Percentiles rank a stretch among this genome's conserved stretches.
Evolutionary conservation across 306 rosid genomes (phyloP).

Genomic region (Vigna angularis): DNA sequence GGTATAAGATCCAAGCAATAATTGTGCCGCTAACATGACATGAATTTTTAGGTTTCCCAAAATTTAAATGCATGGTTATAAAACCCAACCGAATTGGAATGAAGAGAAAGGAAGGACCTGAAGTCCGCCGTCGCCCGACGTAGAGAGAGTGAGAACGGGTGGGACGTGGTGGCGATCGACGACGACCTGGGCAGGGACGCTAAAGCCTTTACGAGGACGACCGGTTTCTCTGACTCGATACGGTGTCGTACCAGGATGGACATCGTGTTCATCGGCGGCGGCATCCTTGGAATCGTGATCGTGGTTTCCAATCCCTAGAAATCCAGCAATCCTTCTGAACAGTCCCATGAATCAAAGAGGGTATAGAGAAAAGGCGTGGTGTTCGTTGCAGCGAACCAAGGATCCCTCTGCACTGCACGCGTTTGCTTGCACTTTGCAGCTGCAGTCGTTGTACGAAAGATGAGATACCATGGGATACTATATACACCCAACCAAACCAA

Average conservation of each 20-base stretch:
- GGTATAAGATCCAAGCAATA: neutral
- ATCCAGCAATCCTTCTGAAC: constrained; percentile 55
- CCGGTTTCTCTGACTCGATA: constrained; percentile 57
- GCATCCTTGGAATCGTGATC: constrained; percentile 63
- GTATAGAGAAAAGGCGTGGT: constrained; percentile 27
- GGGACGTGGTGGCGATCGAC: constrained; percentile 66
- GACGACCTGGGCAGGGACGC: constrained; percentile 73
- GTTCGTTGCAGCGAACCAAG: neutral
- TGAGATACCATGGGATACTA: neutral
- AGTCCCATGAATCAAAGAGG: constrained; percentile 56
- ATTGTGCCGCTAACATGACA: neutral
- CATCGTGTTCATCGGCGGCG: constrained; percentile 45
- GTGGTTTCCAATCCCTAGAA: constrained; percentile 71
- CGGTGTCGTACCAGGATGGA: constrained; percentile 48
- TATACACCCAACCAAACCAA: neutral
- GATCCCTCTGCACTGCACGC: constrained; percentile 2
- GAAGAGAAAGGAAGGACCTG: constrained; percentile 60
- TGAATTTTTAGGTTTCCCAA: neutral
- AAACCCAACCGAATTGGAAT: neutral
- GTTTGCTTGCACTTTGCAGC: neutral
- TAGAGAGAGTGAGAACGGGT: constrained; percentile 68
- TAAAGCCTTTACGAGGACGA: constrained; percentile 71
- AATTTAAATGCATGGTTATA: neutral
- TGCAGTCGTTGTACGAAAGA: neutral
- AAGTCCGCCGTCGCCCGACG: constrained; percentile 78